A percentile compares a stretch with the other conserved stretches of the same genome.
phyloP scores from a whole-genome alignment of 1,284 basidiomycete genomes.

The Xerocomus nothofagi region DNA sequence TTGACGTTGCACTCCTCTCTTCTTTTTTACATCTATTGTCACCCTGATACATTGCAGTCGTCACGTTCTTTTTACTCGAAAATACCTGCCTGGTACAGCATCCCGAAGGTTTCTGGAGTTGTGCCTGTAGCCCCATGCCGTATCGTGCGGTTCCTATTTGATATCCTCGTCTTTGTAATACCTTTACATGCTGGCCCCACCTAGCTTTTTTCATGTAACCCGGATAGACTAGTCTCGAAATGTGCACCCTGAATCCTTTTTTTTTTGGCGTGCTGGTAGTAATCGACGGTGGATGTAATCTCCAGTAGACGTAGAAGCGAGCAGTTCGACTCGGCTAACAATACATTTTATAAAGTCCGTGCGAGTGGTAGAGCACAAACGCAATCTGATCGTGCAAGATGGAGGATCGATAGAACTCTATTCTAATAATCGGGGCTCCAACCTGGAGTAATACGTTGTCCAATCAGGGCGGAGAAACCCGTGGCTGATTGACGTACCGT shows the following conservation, averaged over 20 bases:
- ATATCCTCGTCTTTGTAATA: conserved; percentile 37
- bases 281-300: conserved; percentile 16
- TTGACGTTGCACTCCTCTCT: conserved; percentile 1
- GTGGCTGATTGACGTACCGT: conserved; percentile 47
- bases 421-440: conserved; percentile 40
- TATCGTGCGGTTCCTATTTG: conserved; percentile 12
- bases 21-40: conserved; percentile 19
- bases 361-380: background rate
- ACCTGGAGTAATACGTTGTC: conserved; percentile 24
- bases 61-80: conserved; percentile 17
- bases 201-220: conserved; percentile 17
- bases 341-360: conserved; percentile 7
- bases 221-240: conserved; percentile 30
- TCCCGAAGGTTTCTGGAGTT: conserved; percentile 15
- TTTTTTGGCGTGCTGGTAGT: conserved; percentile 12
- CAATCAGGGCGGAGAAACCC: conserved; percentile 4
- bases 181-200: conserved; percentile 25
- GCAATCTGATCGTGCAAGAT: background rate
- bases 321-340: conserved; percentile 2
- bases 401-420: conserved; percentile 2
- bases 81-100: conserved; percentile 11
- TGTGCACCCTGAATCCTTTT: conserved; percentile 11
- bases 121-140: conserved; percentile 18
- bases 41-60: conserved; percentile 23
- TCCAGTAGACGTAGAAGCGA: conserved; percentile 13